Evolutionary conservation across 1,139 yeast genomes (phyloP), one percentile per base, ranked within the genome.

Genomic region (Yamadazyma oceani): DNA sequence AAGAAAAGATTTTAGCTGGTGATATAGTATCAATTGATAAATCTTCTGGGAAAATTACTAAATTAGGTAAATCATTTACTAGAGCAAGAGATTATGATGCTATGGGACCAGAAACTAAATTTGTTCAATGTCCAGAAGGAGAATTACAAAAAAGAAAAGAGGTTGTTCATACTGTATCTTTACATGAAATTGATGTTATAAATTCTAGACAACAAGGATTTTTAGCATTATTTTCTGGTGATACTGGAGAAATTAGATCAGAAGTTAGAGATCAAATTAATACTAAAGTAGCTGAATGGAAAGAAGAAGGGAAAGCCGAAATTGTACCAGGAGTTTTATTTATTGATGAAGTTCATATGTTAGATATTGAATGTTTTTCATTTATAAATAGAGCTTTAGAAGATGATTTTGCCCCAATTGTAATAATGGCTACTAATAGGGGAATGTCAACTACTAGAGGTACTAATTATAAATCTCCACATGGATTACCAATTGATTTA

Each of bases 1-100:
- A 86, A 63, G 98, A 94, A 63, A 94, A 92, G 60, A 94, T 94
- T 23, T 77, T 92, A 53, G 98, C 98, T 2, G 99, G 99, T 39
- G 99, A 94, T 65, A 95, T 94, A 38, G 85, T 94, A 46, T 83
- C 95, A 15, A 89, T 94, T 58, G 98, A 94, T 64, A 92, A 92
- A 66, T 90, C 97, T 2, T 80, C 89, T 41, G 99, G 98, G 38
- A 88, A 89, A 56, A 87, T 92, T 53, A 82, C 95, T 35, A 92
- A 90, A 64, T 74, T 94, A 47, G 99, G 99, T 43, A 82, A 96
- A 60, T 89, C 97, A 1, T 92, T 88, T 62, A 83, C 97, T 9
- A 78, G 98, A 51, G 95, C 97, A 4, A 77, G 98, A 58, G 98
- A 94, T 64, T 94, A 92, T 63, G 99, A 94, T 64, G 98, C 98